Evolutionary conservation across 371 early-diverging fungal species (phyloP).

Genomic region (Mortierella sp.): DNA sequence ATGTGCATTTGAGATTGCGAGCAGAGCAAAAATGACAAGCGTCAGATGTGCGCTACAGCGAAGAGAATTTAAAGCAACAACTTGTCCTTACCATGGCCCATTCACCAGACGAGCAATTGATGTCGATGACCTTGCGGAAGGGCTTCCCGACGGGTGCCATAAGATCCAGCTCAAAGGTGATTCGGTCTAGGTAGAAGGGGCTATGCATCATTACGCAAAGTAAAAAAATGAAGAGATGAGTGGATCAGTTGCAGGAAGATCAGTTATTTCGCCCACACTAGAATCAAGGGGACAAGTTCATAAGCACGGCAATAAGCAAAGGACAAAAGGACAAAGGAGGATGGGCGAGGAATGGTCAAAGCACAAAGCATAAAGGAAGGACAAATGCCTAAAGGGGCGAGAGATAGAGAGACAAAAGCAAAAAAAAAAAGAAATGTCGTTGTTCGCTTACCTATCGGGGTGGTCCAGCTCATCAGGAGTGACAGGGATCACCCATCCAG

Average conservation of each 20-base stretch:
- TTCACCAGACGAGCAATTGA: constrained; percentile 47
- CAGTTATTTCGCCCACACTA: constrained; percentile 1
- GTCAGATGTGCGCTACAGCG: neutral
- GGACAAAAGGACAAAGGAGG: neutral
- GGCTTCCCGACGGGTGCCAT: constrained; percentile 43
- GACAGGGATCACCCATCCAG: constrained; percentile 49
- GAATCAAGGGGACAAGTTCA: neutral
- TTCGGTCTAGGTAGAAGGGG: constrained; percentile 43
- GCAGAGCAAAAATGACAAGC: neutral
- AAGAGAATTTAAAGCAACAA: neutral
- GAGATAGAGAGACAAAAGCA: neutral
- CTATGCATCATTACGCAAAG: constrained; percentile 12
- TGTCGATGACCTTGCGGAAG: constrained; percentile 44
- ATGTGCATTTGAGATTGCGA: neutral
- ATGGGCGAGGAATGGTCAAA: neutral
- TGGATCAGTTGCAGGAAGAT: neutral
- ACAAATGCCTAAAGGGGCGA: neutral
- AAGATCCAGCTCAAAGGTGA: constrained; percentile 50
- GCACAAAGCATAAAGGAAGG: neutral
- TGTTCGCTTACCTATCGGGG: constrained; percentile 23
- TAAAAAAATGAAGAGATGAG: neutral
- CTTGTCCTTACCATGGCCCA: constrained; percentile 49
- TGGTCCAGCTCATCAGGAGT: constrained; percentile 37
- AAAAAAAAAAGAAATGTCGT: neutral
- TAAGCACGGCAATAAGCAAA: neutral